Conservation (phyloP, 306 rosid genomes). For the Cucumis hystrix region DNA sequence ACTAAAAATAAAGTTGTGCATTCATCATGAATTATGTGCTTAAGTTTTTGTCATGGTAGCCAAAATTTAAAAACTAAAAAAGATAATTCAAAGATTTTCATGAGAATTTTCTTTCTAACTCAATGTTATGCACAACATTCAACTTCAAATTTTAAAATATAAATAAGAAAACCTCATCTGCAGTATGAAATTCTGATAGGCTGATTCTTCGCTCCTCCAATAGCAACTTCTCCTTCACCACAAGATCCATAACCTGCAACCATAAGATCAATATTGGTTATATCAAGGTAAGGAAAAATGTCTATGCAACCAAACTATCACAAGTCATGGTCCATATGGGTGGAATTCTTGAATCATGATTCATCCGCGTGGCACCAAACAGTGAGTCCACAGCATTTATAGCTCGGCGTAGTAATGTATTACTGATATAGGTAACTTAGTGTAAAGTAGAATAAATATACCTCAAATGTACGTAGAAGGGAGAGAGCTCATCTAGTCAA, state of each 20-base stretch:
- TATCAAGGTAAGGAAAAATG: not conserved
- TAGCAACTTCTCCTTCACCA: constrained; percentile 42
- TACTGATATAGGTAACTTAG: not conserved
- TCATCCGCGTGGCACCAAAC: not conserved
- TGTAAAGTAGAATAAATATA: not conserved
- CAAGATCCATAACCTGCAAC: constrained; percentile 67
- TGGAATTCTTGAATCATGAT: not conserved
- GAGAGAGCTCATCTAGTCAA: not conserved
- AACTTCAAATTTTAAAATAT: not conserved
- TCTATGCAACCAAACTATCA: not conserved
- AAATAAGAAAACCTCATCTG: constrained; percentile 56
- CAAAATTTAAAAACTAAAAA: not conserved
- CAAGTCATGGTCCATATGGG: not conserved
- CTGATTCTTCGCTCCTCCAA: constrained; percentile 74
- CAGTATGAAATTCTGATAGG: constrained; percentile 70
- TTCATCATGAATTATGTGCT: too few relatives aligned
- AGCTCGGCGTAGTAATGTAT: not conserved
- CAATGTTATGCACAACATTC: not conserved
- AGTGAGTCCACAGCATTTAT: not conserved
- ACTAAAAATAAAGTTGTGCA: too few relatives aligned
- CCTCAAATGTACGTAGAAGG: not conserved
- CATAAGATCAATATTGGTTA: not conserved
- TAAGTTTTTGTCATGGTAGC: not conserved
- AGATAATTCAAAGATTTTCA: not conserved
- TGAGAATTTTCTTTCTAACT: not conserved